phyloP scores from a whole-genome alignment of 2,329 filamentous ascomycete genomes.

The Talaromyces amestolkiae region DNA sequence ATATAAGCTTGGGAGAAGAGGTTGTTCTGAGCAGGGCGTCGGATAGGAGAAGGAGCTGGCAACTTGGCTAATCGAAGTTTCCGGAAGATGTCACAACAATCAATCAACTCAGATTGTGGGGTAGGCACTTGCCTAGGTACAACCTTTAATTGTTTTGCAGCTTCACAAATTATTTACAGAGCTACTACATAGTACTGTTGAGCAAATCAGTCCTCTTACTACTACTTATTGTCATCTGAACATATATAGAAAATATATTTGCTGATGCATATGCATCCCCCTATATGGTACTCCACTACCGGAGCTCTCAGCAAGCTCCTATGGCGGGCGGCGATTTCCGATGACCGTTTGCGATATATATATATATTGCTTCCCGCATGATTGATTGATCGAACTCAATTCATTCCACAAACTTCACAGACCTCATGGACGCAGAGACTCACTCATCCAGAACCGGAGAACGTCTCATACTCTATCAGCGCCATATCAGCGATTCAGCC shows the following conservation, averaged over 20 bases:
- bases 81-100: constrained; percentile 26
- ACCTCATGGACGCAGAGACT: constrained; percentile 11
- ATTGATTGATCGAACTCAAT: not conserved
- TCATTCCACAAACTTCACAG: not conserved
- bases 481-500: constrained; percentile 27
- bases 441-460: constrained; percentile 29
- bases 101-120: constrained; percentile 8
- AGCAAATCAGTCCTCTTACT: no score
- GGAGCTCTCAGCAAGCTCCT: constrained; percentile 25
- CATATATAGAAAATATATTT: no score
- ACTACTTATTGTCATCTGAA: no score
- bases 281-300: constrained; percentile 14
- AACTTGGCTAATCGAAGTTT: constrained; percentile 30
- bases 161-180: no score
- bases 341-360: constrained; percentile 26
- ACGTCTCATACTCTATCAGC: constrained; percentile 36
- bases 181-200: no score
- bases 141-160: not conserved
- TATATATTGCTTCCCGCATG: constrained; percentile 14
- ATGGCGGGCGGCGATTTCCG: constrained; percentile 35
- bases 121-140: constrained; percentile 5
- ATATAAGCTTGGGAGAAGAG: not conserved
- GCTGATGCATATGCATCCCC: not conserved
- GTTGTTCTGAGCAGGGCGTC: not conserved
- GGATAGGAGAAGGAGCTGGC: not conserved